phyloP scores from a whole-genome alignment of 176 grass and related monocot genomes.

The Bolboschoenus planiculmis region DNA sequence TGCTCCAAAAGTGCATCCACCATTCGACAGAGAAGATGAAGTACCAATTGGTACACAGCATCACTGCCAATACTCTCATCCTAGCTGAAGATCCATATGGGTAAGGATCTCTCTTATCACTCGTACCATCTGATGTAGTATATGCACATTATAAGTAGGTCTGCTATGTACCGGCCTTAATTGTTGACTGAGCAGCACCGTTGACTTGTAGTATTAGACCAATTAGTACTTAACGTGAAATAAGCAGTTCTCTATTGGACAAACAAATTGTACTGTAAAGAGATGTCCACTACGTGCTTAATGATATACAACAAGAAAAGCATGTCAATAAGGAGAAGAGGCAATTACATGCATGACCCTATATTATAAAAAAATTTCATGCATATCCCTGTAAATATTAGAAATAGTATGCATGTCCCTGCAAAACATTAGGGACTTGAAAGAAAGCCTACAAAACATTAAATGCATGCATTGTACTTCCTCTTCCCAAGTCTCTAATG shows the following conservation, averaged over 20 bases:
- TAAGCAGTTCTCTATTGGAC: not conserved
- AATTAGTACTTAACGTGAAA: not conserved
- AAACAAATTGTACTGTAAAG: not conserved
- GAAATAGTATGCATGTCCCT: not conserved
- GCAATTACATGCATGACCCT: not conserved
- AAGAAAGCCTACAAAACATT: not conserved
- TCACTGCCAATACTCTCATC: conserved; percentile 40
- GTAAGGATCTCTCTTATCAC: conserved; percentile 34
- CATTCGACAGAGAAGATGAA: conserved; percentile 49
- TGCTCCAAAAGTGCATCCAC: conserved; percentile 76
- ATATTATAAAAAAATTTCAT: not conserved
- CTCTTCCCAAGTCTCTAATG: not conserved
- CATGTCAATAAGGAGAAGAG: not conserved
- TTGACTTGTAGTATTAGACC: not conserved
- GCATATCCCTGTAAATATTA: not conserved
- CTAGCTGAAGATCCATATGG: conserved; percentile 74
- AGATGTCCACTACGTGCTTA: not conserved
- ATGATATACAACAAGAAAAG: not conserved
- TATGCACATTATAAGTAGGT: not conserved
- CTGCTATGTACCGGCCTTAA: not conserved
- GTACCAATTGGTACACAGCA: conserved; percentile 37
- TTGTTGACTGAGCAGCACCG: not conserved
- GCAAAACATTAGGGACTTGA: not conserved
- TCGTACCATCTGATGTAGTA: not conserved
- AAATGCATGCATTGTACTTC: not conserved